Percentiles rank a stretch among this genome's conserved stretches.
phyloP scores from a whole-genome alignment of 176 grass and related monocot species.

The Oryza punctata region DNA sequence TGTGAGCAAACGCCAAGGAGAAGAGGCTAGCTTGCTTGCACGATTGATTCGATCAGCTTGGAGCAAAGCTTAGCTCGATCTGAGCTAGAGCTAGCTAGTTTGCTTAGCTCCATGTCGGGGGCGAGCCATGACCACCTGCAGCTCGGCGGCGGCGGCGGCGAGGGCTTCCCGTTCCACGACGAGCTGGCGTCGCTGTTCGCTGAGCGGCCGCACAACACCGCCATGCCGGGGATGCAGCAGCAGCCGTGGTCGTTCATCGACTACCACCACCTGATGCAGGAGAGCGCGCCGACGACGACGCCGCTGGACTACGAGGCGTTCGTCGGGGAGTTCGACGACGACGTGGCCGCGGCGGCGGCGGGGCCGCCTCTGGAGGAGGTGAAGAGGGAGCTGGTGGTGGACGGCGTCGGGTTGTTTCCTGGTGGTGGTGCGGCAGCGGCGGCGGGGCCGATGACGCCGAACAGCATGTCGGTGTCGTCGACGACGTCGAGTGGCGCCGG shows the following conservation, averaged over 20 bases:
- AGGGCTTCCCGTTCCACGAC: constrained; percentile 59
- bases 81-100: neutral
- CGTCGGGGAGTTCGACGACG: constrained; percentile 17
- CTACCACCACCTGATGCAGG: constrained; percentile 43
- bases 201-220: constrained; percentile 31
- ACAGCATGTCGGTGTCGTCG: constrained; percentile 66
- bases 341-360: neutral
- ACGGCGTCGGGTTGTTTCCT: constrained; percentile 15
- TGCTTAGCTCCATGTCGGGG: constrained; percentile 45
- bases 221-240: neutral
- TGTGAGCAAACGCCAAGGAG: constrained; percentile 17
- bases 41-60: neutral
- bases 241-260: constrained; percentile 40
- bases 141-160: neutral
- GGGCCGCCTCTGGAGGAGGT: constrained; percentile 3
- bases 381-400: constrained; percentile 38
- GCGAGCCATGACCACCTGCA: constrained; percentile 40
- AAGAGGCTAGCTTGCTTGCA: neutral
- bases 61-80: constrained; percentile 2
- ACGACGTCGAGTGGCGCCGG: constrained; percentile 56
- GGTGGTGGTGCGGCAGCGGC: neutral
- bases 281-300: neutral
- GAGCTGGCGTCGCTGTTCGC: constrained; percentile 68
- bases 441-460: constrained; percentile 52
- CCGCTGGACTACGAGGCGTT: constrained; percentile 40